Evolutionary conservation across 1,284 basidiomycete genomes (phyloP), one percentile per base, ranked within the genome.

Genomic region (Fistulinella staudtii): DNA sequence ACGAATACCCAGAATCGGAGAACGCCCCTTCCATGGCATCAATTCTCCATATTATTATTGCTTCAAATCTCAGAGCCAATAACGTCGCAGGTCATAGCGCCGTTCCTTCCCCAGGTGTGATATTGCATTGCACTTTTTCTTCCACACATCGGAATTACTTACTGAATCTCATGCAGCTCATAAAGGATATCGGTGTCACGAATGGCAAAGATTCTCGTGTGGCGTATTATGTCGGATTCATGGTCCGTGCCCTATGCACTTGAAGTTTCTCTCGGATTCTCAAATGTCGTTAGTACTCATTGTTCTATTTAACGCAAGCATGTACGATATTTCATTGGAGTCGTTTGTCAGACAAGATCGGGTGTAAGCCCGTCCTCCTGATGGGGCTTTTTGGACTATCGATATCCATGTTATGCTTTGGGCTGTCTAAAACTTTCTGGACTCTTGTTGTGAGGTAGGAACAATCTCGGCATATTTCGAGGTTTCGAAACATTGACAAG

Each of bases 21-120:
- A 27, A 80, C 80, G 0, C 81, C 81, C 33, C 60, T 87, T 36
- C 85, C 85, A 24, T 82, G 77, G 78, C 69, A 70, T 41, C 85
- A 87, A 65, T 75, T 87, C 51, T 74, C 72, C 21, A 76, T 87
- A 51, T 67, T 85, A 13, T 59, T 87, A 40, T 67, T 85, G 53
- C 68, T 85, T 36, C 85, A 88, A 61, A 63, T 84, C 34, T 68
- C 79, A 34, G 82, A 83, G 54, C 80, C 82, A 9, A 58, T 84
- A 48, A 77, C 79, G 2, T 79, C 77, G 20, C 78, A 84, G 52
- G 80, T 89, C 53, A 88, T 90, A 50, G 81, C 81, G 40, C 88
- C 87, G 0, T 85, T 85, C 53, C 72, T 79, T 34, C 78, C 76
- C 6, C 74, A 81, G 69, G 80, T 80, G 43, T 17, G 67, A 37